Base-by-base conservation (phyloP, 192 early-diverging fungal genomes). In the Diversispora eburnea region DNA sequence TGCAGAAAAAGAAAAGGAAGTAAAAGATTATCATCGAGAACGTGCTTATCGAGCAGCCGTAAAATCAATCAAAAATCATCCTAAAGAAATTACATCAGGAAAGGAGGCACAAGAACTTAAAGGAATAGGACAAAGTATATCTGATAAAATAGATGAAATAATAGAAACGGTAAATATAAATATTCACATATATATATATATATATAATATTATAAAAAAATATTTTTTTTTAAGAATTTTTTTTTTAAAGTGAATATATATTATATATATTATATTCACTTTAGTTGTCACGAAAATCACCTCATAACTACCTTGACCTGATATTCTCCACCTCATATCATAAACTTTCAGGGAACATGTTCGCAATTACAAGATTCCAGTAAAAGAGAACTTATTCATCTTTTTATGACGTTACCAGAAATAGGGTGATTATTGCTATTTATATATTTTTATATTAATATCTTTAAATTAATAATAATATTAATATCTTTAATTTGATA, bases 31-130 rank as follows among this genome's bases (percentile, higher is more conserved):
- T 46, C 71, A 42, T 19, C 73, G 70, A 33, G 67, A 75, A 61
- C 74, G 74, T 15, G 74, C 67, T 17, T 75, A 75, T 70, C 39
- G 17, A 19, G 43, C 60, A n/a, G 74, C 74, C 10, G 70, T 75
- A 39, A 17, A 47, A 19, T 46, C 67, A 39, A 70, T 75, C 4
- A 13, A 20, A 49, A 17, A 19, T 12, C 70, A 75, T 41, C 67
- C 74, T 15, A 51, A 49, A 10, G 43, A 20, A 67, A 47, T 75
- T 33, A 56, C 25, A 6, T 75, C 74, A 9, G 74, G 74, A 17
- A 47, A 69, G 46, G 74, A 75, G 42, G 74, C 74, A 22, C 25
- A 42, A 22, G 2, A 52, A 49, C 52, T 75, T 8, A 25, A 57
- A 58, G 69, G 55, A 8, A 61, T 75, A 42, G 74, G 74, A 10